These are phyloP conservation scores for Calonectria hongkongensis DNA, from an alignment of 2,329 filamentous ascomycete genomes.

Conservation along the genomic window DNA sequence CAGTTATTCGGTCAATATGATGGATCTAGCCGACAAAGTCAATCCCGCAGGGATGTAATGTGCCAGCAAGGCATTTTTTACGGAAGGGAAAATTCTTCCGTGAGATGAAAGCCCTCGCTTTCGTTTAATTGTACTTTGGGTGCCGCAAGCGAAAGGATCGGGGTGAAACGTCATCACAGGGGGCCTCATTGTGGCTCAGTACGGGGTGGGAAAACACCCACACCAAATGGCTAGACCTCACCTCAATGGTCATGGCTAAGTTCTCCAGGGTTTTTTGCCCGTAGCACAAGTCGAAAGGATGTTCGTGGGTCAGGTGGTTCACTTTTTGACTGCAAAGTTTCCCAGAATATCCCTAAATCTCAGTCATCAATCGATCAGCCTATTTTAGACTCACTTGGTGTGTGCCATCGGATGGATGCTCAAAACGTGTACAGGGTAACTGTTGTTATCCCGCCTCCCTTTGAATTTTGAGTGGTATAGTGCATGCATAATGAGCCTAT, in stretches of 20 bases:
- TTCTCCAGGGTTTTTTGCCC: too few species aligned
- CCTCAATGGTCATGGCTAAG: background rate
- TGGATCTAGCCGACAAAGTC: background rate
- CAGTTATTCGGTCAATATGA: background rate
- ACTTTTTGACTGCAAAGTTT: background rate
- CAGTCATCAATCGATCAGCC: background rate
- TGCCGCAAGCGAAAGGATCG: background rate
- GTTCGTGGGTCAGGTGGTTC: background rate
- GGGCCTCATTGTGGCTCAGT: background rate
- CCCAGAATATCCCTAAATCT: background rate
- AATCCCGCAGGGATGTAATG: background rate
- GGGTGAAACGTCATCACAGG: constrained; percentile 3
- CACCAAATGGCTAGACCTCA: background rate
- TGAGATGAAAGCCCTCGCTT: background rate
- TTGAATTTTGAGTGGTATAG: too few species aligned
- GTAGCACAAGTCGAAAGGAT: background rate
- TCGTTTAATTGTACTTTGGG: background rate
- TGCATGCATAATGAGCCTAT: too few species aligned
- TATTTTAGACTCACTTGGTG: background rate
- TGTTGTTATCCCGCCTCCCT: background rate
- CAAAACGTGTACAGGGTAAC: background rate
- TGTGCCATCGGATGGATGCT: too few species aligned
- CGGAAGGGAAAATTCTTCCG: background rate
- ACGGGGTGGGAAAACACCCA: background rate
- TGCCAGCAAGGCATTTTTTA: background rate